These are phyloP conservation scores for Mollisiaceae sp. DNA, from an alignment of 2,329 filamentous ascomycete genomes.

Conservation along the genomic window DNA sequence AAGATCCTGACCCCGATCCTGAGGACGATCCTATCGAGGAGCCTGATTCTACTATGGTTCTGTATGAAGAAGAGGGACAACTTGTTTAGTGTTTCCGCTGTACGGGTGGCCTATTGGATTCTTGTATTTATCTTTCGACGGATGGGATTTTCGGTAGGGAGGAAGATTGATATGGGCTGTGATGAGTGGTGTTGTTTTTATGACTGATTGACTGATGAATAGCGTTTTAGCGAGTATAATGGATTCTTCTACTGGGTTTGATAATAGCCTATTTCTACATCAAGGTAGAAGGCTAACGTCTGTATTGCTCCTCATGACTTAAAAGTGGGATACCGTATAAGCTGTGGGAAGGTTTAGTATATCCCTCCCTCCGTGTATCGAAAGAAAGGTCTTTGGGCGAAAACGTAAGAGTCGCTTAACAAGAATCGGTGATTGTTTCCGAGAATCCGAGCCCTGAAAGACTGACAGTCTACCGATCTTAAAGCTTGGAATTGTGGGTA, in stretches of 20 bases:
- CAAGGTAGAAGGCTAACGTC: no score
- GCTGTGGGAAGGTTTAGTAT: no score
- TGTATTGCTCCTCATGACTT: no score
- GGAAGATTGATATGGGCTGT: conserved; percentile 4
- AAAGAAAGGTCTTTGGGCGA: no score
- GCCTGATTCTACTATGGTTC: conserved; percentile 24
- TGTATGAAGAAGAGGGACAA: conserved; percentile 35
- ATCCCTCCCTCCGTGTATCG: no score
- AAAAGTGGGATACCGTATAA: no score
- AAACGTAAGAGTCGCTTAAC: no score
- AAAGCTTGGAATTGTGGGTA: no score
- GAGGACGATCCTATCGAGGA: conserved; percentile 17
- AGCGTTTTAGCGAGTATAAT: conserved; percentile 36
- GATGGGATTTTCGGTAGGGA: background rate
- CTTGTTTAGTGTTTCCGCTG: conserved; percentile 24
- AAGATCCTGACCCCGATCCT: conserved; percentile 17
- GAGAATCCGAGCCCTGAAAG: no score
- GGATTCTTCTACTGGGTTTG: conserved; percentile 1
- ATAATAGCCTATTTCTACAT: no score
- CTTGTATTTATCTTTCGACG: conserved; percentile 27
- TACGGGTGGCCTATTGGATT: conserved; percentile 15
- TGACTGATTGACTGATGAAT: conserved; percentile 32
- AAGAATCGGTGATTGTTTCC: no score
- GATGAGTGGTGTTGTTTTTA: conserved; percentile 24
- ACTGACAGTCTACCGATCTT: no score